Evolutionary conservation across 805 yeast genomes (phyloP).

Genomic region (Pichia thaimueangensis): DNA sequence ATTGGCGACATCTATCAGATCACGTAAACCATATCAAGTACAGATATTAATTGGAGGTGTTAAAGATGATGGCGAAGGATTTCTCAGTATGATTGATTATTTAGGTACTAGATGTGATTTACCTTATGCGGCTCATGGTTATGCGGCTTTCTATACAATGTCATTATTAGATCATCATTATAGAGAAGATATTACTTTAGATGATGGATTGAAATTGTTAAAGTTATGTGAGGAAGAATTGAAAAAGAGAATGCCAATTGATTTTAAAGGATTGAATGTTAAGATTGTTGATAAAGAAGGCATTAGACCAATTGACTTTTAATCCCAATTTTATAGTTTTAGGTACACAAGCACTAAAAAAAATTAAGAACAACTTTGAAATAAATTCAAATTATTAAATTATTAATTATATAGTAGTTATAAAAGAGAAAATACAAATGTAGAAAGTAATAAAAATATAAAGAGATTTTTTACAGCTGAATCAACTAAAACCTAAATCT

Average conservation of each 20-base stretch:
- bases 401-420: background rate
- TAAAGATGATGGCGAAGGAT: slow-evolving; percentile 47
- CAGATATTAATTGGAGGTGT: slow-evolving; percentile 85
- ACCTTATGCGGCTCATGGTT: slow-evolving; percentile 98
- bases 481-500: background rate
- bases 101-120: slow-evolving; percentile 84
- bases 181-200: slow-evolving; percentile 63
- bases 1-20: slow-evolving; percentile 80
- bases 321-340: no score
- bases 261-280: slow-evolving; percentile 68
- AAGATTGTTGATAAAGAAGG: slow-evolving; percentile 32
- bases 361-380: background rate
- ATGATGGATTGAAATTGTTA: slow-evolving; percentile 74
- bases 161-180: slow-evolving; percentile 89
- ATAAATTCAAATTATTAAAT: background rate
- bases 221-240: slow-evolving; percentile 72
- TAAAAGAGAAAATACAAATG: background rate
- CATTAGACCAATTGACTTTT: slow-evolving; percentile 22
- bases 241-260: slow-evolving; percentile 81
- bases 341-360: background rate
- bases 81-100: slow-evolving; percentile 86
- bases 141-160: slow-evolving; percentile 92
- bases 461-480: background rate
- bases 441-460: background rate
- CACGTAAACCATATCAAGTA: slow-evolving; percentile 94